These are phyloP conservation scores for Oryza punctata DNA, from an alignment of 176 grass and related monocot species.

Conservation along the genomic window DNA sequence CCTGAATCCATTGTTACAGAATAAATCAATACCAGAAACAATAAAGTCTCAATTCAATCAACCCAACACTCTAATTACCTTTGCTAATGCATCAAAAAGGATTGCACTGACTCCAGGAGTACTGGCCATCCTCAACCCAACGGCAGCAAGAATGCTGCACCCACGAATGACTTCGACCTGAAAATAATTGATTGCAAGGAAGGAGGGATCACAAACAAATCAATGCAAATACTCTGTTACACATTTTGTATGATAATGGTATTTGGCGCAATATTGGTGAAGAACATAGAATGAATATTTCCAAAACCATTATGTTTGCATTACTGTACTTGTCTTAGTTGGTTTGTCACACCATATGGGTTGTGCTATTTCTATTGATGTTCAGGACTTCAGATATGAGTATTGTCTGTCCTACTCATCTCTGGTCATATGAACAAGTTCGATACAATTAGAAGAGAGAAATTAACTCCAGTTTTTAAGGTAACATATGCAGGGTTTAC, in stretches of 20 bases:
- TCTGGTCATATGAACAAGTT: conserved; percentile 1
- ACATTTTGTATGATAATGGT: conserved; percentile 6
- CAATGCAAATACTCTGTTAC: neutral
- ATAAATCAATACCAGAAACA: conserved; percentile 22
- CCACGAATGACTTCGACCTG: conserved; percentile 90
- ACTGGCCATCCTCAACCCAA: conserved; percentile 95
- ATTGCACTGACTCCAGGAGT: conserved; percentile 97
- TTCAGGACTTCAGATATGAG: neutral
- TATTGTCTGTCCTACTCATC: conserved; percentile 28
- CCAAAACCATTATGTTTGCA: neutral
- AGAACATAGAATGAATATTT: neutral
- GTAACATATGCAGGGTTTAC: neutral
- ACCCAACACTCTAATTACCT: conserved; percentile 52
- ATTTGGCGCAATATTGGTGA: conserved; percentile 13
- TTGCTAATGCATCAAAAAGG: conserved; percentile 98
- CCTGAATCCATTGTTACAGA: conserved; percentile 49
- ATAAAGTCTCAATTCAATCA: conserved; percentile 30
- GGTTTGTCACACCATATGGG: neutral
- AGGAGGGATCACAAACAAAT: neutral
- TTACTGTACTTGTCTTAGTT: neutral
- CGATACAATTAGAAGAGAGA: neutral
- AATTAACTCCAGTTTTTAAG: neutral
- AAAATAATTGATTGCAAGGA: conserved; percentile 32
- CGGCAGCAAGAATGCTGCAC: conserved; percentile 96
- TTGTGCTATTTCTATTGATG: neutral